These are phyloP conservation scores for Letharia columbiana DNA, from an alignment of 495 filamentous ascomycete species.

Conservation along the genomic window DNA sequence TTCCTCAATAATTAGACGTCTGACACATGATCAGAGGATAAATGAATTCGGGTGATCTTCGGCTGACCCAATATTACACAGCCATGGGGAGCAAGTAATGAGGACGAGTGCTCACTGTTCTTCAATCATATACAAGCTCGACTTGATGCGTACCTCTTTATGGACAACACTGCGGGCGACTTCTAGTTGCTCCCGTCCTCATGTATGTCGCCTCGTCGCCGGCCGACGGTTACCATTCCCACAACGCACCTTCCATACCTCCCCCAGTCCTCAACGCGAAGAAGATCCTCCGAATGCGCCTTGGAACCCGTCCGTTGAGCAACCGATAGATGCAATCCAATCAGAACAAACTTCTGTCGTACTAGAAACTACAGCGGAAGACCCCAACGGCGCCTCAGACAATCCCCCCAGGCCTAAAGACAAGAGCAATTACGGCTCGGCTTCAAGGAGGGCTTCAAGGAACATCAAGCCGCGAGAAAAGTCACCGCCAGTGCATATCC, in stretches of 20 bases:
- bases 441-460: slow-evolving; percentile 24
- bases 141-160: slow-evolving; percentile 21
- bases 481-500: slow-evolving; percentile 26
- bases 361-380: not conserved
- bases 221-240: slow-evolving; percentile 27
- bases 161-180: slow-evolving; percentile 20
- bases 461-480: slow-evolving; percentile 26
- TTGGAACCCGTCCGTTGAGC: slow-evolving; percentile 7
- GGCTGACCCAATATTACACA: too few species aligned
- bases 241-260: slow-evolving; percentile 24
- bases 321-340: not conserved
- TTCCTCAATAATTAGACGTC: too few species aligned
- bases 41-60: too few species aligned
- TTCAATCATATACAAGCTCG: not conserved
- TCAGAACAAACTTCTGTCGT: slow-evolving; percentile 5
- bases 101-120: too few species aligned
- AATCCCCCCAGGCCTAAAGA: slow-evolving; percentile 20
- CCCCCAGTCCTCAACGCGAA: slow-evolving; percentile 20
- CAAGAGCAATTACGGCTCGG: slow-evolving; percentile 27
- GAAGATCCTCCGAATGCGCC: slow-evolving; percentile 20
- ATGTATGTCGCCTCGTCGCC: slow-evolving; percentile 20
- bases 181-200: slow-evolving; percentile 5
- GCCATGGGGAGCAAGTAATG: too few species aligned
- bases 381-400: slow-evolving; percentile 14
- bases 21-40: too few species aligned